Evolutionary conservation across 176 grass and related monocot species (phyloP).

Genomic region (Echinochloa phyllopogon): DNA sequence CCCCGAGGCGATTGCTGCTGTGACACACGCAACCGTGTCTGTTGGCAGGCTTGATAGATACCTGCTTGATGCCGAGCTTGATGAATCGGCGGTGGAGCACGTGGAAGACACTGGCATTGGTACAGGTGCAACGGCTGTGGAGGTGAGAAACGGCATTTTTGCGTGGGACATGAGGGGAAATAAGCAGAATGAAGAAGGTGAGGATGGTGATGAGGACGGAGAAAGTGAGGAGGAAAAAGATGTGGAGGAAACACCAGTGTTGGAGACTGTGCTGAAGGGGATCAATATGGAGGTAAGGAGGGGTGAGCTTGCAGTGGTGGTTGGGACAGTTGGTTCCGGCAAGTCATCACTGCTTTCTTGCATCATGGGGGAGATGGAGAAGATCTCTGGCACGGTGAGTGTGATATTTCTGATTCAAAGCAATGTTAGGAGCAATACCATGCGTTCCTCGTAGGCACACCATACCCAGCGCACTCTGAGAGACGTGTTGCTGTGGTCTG

Average conservation of each 20-base stretch:
- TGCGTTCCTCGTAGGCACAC: not conserved
- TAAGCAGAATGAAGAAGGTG: not conserved
- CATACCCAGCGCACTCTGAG: too few species aligned
- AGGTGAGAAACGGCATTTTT: conserved; percentile 49
- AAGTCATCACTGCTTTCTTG: conserved; percentile 77
- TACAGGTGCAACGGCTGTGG: not conserved
- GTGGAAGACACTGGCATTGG: not conserved
- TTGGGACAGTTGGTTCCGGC: conserved; percentile 65
- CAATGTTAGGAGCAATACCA: not conserved
- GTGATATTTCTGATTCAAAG: not conserved
- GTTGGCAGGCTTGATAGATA: conserved; percentile 66
- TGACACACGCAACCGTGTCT: conserved; percentile 61
- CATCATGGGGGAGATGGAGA: conserved; percentile 76
- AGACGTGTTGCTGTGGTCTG: too few species aligned
- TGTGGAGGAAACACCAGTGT: conserved; percentile 25
- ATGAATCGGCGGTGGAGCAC: conserved; percentile 43
- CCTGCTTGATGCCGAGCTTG: conserved; percentile 59
- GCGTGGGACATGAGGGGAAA: conserved; percentile 58
- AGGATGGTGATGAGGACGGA: not conserved
- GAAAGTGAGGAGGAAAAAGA: conserved; percentile 13
- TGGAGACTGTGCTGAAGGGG: conserved; percentile 55
- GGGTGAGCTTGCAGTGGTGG: conserved; percentile 59
- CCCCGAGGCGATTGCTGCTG: conserved; percentile 62
- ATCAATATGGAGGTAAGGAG: conserved; percentile 48
- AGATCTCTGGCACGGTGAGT: conserved; percentile 61